Percentiles rank a stretch among this genome's conserved stretches.
phyloP scores from a whole-genome alignment of 2,329 filamentous ascomycete genomes.

The Lachnellula subtilissima region DNA sequence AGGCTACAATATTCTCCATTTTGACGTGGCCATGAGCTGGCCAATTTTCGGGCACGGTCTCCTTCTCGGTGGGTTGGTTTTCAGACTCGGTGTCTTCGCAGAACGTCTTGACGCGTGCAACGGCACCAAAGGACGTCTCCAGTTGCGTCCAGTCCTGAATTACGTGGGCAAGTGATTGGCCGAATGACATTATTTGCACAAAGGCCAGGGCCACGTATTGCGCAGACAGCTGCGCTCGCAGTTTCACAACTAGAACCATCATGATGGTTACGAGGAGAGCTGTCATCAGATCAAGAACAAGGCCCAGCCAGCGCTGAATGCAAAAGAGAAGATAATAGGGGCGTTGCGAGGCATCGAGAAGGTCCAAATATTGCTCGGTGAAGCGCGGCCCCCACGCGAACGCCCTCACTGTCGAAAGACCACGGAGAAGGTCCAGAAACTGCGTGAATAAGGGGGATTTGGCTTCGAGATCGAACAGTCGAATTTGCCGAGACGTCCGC shows the following conservation, averaged over 20 bases:
- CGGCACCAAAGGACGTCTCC: conserved; percentile 23
- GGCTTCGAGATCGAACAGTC: conserved; percentile 56
- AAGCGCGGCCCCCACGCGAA: conserved; percentile 46
- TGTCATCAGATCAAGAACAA: conserved; percentile 34
- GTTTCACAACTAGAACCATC: conserved; percentile 29
- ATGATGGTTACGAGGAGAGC: conserved; percentile 28
- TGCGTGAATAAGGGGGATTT: conserved; percentile 56
- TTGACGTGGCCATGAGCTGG: not conserved
- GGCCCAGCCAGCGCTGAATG: conserved; percentile 52
- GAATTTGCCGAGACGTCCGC: conserved; percentile 53
- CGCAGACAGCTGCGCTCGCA: conserved; percentile 19
- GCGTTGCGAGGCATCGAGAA: conserved; percentile 49
- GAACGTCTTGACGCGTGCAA: conserved; percentile 16
- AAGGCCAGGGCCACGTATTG: conserved; percentile 28
- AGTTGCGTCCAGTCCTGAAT: conserved; percentile 21
- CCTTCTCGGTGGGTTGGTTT: conserved; percentile 33
- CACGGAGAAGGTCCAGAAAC: conserved; percentile 52
- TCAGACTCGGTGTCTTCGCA: conserved; percentile 30
- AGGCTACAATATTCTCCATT: not conserved
- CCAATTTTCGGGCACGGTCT: not conserved
- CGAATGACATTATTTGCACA: conserved; percentile 25
- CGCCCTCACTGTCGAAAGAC: conserved; percentile 49
- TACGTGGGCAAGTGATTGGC: conserved; percentile 13
- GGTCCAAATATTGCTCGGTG: conserved; percentile 39
- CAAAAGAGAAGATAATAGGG: conserved; percentile 54